These are phyloP conservation scores for Panaeolus papilionaceus DNA, from an alignment of 768 basidiomycete species.

Conservation along the genomic window DNA sequence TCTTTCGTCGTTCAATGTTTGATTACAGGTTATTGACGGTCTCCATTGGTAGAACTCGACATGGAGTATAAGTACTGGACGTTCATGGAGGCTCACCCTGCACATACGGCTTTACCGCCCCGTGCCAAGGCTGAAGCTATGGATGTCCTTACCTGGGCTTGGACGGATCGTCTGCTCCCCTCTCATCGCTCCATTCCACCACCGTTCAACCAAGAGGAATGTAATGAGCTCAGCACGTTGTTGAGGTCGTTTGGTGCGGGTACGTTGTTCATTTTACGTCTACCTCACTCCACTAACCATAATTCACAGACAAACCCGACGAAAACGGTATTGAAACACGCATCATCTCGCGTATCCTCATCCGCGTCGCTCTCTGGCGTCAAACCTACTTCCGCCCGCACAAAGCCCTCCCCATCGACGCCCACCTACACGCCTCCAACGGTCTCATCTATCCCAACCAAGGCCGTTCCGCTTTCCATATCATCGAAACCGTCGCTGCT, in stretches of 20 bases:
- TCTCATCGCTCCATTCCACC: constrained; percentile 60
- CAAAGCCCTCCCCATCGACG: constrained; percentile 68
- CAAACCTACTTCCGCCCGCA: constrained; percentile 73
- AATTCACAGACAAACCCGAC: constrained; percentile 33
- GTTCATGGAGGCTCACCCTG: constrained; percentile 81
- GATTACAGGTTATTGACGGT: background rate
- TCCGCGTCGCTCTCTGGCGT: constrained; percentile 78
- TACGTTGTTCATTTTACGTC: constrained; percentile 10
- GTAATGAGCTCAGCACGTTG: constrained; percentile 71
- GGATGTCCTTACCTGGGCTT: constrained; percentile 81
- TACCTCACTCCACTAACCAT: background rate
- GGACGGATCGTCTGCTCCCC: constrained; percentile 78
- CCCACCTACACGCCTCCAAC: constrained; percentile 27
- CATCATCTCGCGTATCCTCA: constrained; percentile 69
- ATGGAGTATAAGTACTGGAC: constrained; percentile 84
- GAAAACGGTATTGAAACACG: constrained; percentile 57
- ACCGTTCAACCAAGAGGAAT: constrained; percentile 80
- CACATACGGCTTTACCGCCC: constrained; percentile 63
- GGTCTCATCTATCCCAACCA: constrained; percentile 32
- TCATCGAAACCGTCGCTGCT: constrained; percentile 50
- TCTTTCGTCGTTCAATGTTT: background rate
- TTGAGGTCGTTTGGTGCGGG: constrained; percentile 43
- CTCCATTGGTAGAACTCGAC: constrained; percentile 59
- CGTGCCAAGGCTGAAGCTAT: constrained; percentile 71
- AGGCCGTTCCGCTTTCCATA: constrained; percentile 53